Evolutionary conservation across 768 basidiomycete species (phyloP), one percentile per base, ranked within the genome.

Genomic region (Calocybe indica): DNA sequence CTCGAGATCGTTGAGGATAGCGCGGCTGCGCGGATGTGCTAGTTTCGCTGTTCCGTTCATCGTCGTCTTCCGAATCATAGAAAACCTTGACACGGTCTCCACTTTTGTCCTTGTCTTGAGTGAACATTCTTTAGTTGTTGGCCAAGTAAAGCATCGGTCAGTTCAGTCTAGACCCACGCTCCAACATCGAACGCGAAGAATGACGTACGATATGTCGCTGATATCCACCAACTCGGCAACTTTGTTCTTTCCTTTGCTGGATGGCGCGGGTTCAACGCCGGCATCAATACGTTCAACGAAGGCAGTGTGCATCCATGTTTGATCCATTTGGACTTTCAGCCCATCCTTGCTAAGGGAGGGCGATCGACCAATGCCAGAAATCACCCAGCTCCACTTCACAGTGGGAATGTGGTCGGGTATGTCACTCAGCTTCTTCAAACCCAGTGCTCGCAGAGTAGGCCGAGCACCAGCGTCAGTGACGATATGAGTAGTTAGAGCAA

Each of bases 401-500:
- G 79, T 80, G 7, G 83, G 80, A 8, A 87, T 81, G 37, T 76
- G 66, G n/a, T 70, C 59, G 4, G 87, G 85, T 38, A 90, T 82
- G 4, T 85, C 75, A 6, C 60, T 62, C 11, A 83, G 60, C 5
- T 42, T 58, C 54, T 71, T 78, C 14, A 84, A 56, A 1, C 78
- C 78, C 3, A 84, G 63, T 1, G 72, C 65, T 13, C 67, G 57
- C 37, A 74, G 54, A 37, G 71, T 65, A 11, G 67, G 47, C 10
- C 49, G 44, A 32, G 46, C 43, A 36, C 52, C 52, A 4, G 64
- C 60, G 43, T 79, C 80, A 6, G 80, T 79, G 31, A 90, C 70
- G 45, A 91, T 82, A 55, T 88, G 84, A 3, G 88, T 88, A 29
- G 84, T 76, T 6, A 60, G 51, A 5, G 56, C 51, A 2, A 78